phyloP scores from a whole-genome alignment of 2,329 filamentous ascomycete species.

The Neofusicoccum umdonicola region DNA sequence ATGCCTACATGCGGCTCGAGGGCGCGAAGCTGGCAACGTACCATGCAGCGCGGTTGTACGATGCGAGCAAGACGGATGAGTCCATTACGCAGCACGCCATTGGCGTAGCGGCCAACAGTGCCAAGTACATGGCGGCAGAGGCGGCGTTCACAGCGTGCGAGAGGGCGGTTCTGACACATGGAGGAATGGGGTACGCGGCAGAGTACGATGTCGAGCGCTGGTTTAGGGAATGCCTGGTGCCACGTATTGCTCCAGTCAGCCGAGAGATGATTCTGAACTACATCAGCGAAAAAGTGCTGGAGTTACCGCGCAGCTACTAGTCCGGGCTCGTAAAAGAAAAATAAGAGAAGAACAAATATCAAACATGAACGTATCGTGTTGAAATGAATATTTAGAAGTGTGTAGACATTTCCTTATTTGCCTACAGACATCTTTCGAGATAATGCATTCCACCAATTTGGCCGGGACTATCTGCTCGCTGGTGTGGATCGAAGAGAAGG shows the following conservation, averaged over 20 bases:
- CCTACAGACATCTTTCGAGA: background rate
- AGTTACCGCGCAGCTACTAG: constrained; percentile 66
- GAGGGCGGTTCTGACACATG: constrained; percentile 54
- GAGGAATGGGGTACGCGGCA: constrained; percentile 63
- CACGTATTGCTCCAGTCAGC: constrained; percentile 59
- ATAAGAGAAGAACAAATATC: background rate
- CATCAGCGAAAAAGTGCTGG: constrained; percentile 66
- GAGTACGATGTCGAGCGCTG: constrained; percentile 64
- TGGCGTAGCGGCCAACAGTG: constrained; percentile 56
- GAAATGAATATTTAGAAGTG: no score
- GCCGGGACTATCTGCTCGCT: background rate
- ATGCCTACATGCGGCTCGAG: constrained; percentile 61
- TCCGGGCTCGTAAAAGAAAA: background rate
- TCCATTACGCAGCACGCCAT: constrained; percentile 45
- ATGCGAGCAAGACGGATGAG: constrained; percentile 43
- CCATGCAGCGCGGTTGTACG: constrained; percentile 59
- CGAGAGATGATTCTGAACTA: constrained; percentile 76
- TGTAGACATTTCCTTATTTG: no score
- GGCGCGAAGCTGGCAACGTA: constrained; percentile 61
- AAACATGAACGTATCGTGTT: no score
- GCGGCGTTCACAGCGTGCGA: constrained; percentile 61
- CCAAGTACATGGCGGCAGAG: constrained; percentile 60
- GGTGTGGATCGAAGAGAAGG: background rate
- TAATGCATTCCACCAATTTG: background rate
- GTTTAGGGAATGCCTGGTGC: constrained; percentile 58